Base-by-base conservation (phyloP, 2,329 filamentous ascomycete species). In the Diaporthe nobilis region DNA sequence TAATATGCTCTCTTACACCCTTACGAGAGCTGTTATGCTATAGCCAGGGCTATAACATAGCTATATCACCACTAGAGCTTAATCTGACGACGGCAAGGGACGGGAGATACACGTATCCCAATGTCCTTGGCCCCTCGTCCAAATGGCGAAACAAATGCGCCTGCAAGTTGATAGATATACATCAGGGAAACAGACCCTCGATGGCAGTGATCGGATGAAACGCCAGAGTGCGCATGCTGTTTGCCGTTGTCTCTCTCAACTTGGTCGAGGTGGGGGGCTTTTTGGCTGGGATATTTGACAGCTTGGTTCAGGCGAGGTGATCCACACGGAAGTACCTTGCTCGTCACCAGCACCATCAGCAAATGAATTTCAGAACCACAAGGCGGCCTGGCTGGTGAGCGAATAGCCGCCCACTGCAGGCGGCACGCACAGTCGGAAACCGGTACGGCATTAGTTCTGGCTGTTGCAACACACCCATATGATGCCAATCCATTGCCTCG, bases 201-300 rank as follows among this genome's bases (percentile, higher is more conserved):
- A 67, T 67, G 4, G 44, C n/a, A n/a, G 17, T 51, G 8, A 75
- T 75, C 58, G 67, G 68, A 75, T 60, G 73, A 72, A 75, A 72
- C 74, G 49, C 65, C 34, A n/a, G 2, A 12, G 47, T 70, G 13
- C 65, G 28, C 1, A 28, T 55, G 47, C 49, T 55, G 65, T 55
- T 51, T 53, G 63, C 63, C 63, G 47, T 42, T 53, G 22, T 42
- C 65, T 42, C 65, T 42, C 47, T 28, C 65, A 49, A 22, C 44
- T 47, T 20, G 44, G 13, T 7, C 10, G 47, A 13, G 39, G 39
- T 31, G 39, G 39, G 60, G 42, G 20, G 55, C 4, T 15, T 42
- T 15, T 20, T 44, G 22, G 22, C 17, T 39, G 63, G 63, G 63
- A 53, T 37, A 12, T 37, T 31, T 53, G 63, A 53, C 31, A 53